Evolutionary conservation across 2,329 filamentous ascomycete genomes (phyloP), one percentile per base, ranked within the genome.

Genomic region (Monilinia fructicola): DNA sequence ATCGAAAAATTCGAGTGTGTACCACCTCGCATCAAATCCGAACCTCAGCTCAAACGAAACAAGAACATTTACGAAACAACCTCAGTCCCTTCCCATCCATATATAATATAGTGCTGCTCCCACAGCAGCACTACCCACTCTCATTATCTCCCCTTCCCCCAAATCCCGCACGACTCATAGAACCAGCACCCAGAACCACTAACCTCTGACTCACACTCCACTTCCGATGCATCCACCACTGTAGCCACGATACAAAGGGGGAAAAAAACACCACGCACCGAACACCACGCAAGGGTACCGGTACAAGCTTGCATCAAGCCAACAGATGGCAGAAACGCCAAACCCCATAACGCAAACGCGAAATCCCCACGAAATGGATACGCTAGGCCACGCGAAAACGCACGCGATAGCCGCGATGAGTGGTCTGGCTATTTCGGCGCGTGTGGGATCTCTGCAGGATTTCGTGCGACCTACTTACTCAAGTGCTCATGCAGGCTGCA

Each of bases 351-450:
- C 14, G 21, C 54, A 65, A 53, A 65, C 64, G 64, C 64, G 16
- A 46, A 46, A n/a, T 46, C 7, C 2, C 21, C 18, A 46, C 44
- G 42, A 14, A 18, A 16, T n/a, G 14, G 10, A 3, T 9, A 26
- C 40, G 42, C 31, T 35, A 35, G 31, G 5, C 31, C 31, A 35
- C 5, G 31, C 31, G 11, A 3, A 2, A 3, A 1, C 3, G 26
- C 23, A 6, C 42, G 63, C 63, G 63, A 59, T 65, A 60, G 63
- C 44, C 54, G 63, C 54, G 63, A 26, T 65, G n/a, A 65, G 54
- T 65, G 63, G 63, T 40, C 59, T 14, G 28, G 11, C 42, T 28
- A 14, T 31, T 9, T 11, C 7, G 3, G 7, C 31, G 28, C 26
- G 26, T 31, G 26, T 16, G 21, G 6, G 44, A 16, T 46, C 9